Conservation (phyloP, 2,329 filamentous ascomycete genomes). For the Fusarium humuli region DNA sequence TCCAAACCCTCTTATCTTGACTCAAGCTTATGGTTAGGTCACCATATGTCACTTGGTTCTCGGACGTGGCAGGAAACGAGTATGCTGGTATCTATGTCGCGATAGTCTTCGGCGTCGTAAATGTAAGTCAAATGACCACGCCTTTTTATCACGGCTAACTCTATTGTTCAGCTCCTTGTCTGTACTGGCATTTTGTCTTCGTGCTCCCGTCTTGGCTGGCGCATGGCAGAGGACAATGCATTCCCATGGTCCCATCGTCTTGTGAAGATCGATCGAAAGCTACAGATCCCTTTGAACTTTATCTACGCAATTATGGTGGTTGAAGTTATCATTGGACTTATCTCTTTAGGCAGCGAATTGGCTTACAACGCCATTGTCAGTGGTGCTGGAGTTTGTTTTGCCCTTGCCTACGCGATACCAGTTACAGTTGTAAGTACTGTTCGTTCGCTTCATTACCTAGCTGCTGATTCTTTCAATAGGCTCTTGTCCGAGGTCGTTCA, state of each 20-base stretch:
- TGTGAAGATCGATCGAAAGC: neutral
- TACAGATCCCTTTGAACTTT: constrained; percentile 13
- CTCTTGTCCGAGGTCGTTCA: constrained; percentile 8
- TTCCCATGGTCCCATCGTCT: constrained; percentile 18
- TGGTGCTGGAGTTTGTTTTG: constrained; percentile 3
- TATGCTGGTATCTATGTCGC: constrained; percentile 15
- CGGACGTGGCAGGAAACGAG: neutral
- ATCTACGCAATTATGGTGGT: constrained; percentile 5
- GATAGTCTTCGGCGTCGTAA: constrained; percentile 7
- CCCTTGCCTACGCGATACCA: constrained; percentile 14
- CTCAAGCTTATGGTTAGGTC: neutral
- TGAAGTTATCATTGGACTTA: constrained; percentile 15
- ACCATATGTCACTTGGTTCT: constrained; percentile 22
- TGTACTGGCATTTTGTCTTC: constrained; percentile 16
- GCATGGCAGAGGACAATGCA: constrained; percentile 21
- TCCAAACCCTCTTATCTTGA: fast-evolving
- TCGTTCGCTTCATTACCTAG: fast-evolving
- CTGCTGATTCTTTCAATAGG: neutral
- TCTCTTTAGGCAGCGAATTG: constrained; percentile 12
- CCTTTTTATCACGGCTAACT: neutral
- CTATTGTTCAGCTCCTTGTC: neutral
- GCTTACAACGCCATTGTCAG: constrained; percentile 25
- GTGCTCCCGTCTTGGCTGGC: constrained; percentile 21
- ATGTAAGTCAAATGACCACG: neutral
- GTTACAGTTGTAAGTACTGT: neutral